Percentiles rank a stretch among this genome's conserved stretches.
Conservation (phyloP, 83 land plant species). For the Larix sibirica region DNA sequence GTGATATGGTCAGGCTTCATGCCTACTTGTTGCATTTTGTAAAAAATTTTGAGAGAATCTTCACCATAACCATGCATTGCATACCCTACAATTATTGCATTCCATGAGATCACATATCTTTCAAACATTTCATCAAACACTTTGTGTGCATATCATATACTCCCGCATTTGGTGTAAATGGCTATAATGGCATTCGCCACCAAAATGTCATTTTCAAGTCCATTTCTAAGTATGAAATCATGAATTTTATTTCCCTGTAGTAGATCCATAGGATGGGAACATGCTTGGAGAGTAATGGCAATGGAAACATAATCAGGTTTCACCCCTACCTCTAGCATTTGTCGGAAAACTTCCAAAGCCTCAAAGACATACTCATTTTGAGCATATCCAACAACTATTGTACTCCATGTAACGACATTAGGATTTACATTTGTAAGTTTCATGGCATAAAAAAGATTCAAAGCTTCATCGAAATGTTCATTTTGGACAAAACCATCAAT, state of each 20-base stretch:
- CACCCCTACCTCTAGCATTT: constrained; percentile 21
- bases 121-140: constrained; percentile 29
- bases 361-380: constrained; percentile 35
- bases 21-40: not conserved
- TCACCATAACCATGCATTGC: constrained; percentile 22
- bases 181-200: constrained; percentile 34
- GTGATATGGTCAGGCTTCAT: not conserved
- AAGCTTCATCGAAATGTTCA: constrained; percentile 30
- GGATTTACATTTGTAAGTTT: constrained; percentile 31
- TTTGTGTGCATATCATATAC: constrained; percentile 8
- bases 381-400: constrained; percentile 37
- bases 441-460: constrained; percentile 21
- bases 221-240: constrained; percentile 38
- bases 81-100: constrained; percentile 44
- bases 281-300: constrained; percentile 41
- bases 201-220: constrained; percentile 32
- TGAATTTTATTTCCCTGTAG: constrained; percentile 32
- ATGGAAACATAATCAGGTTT: constrained; percentile 35
- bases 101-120: constrained; percentile 39
- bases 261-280: constrained; percentile 16
- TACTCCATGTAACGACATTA: constrained; percentile 26
- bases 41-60: not conserved
- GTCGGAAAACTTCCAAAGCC: constrained; percentile 32
- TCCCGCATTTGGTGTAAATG: constrained; percentile 29
- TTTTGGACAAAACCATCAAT: constrained; percentile 32